These are phyloP conservation scores for Cytospora paraplurivora DNA, from an alignment of 2,329 filamentous ascomycete species.

Conservation along the genomic window DNA sequence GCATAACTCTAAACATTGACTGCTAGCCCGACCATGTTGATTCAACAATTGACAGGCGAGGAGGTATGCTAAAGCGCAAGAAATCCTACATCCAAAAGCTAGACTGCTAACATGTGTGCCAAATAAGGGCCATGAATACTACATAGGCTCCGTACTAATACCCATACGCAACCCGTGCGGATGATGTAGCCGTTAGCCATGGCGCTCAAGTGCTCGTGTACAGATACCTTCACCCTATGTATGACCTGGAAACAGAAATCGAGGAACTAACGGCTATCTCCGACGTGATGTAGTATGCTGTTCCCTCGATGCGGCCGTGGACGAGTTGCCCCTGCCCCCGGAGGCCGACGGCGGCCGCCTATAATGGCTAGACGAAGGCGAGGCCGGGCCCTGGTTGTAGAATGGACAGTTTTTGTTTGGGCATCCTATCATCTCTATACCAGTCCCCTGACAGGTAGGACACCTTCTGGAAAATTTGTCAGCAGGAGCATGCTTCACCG, in stretches of 20 bases:
- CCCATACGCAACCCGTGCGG: too few relatives aligned
- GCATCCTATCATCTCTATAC: background rate
- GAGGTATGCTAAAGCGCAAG: background rate
- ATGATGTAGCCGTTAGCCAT: background rate
- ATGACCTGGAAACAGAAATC: background rate
- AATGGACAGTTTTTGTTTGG: background rate
- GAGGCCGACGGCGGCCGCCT: background rate
- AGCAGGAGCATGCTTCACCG: too few relatives aligned
- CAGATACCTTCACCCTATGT: background rate
- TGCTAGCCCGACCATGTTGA: background rate
- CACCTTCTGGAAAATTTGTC: background rate
- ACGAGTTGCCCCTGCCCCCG: conserved; percentile 6
- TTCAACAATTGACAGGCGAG: too few relatives aligned
- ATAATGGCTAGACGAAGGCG: background rate
- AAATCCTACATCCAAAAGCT: too few relatives aligned
- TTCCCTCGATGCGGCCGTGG: conserved; percentile 1
- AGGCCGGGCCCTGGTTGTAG: background rate
- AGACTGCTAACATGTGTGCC: too few relatives aligned
- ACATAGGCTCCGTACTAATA: background rate
- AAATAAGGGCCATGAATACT: background rate
- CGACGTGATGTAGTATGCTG: conserved; percentile 13
- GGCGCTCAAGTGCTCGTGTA: too few relatives aligned
- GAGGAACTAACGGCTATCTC: background rate
- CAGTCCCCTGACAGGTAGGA: conserved; percentile 10
- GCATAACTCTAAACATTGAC: background rate